Base-by-base conservation (phyloP, 2,329 filamentous ascomycete species). In the Ophiobolus disseminans region DNA sequence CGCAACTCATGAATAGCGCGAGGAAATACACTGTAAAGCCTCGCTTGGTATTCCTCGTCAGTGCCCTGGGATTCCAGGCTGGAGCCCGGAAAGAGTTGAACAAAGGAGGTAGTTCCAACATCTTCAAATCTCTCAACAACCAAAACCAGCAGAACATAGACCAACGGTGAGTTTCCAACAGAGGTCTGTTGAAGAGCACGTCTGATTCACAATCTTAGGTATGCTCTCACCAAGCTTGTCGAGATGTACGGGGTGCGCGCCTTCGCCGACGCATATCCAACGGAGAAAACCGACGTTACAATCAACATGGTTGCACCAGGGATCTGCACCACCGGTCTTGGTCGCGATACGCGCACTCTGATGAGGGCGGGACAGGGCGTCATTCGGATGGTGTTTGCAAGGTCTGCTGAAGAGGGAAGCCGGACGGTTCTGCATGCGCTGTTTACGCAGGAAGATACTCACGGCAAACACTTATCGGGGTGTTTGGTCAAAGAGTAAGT, bases 401-500 rank as follows among this genome's bases (percentile, higher is more conserved):
- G 75, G 2, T 70, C 67, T 3, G 71, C 70, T 0, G 74, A 77
- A 50, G 68, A 72, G 6, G 75, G 75, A 0, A 65, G 62, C 20
- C 57, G 75, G 17, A 77, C 70, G 0, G 58, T 76, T 14, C 66
- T 77, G 2, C 58, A 72, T 54, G 73, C 66, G 1, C 71, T 65
- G 6, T 43, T 63, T 17, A 51, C 46, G 14, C 72, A 67, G 0
- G 42, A 47, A 5, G 63, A 69, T 34, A 73, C 56, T 3, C 73
- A 76, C 55, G 74, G 75, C 1, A 60, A 71, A 54, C 75, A 75
- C 41, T 32, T 76, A 36, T 68, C 58, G 20, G 60, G 75, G 32
- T 69, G 63, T 30, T 36, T 58, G 44, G 52, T 74, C 11, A 53
- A 55, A 20, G 52, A 55, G 52, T 51, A 35, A 39, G 38, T 32